phyloP scores from a whole-genome alignment of 129 eudicot species.

The Centrapalus pauciflorus region DNA sequence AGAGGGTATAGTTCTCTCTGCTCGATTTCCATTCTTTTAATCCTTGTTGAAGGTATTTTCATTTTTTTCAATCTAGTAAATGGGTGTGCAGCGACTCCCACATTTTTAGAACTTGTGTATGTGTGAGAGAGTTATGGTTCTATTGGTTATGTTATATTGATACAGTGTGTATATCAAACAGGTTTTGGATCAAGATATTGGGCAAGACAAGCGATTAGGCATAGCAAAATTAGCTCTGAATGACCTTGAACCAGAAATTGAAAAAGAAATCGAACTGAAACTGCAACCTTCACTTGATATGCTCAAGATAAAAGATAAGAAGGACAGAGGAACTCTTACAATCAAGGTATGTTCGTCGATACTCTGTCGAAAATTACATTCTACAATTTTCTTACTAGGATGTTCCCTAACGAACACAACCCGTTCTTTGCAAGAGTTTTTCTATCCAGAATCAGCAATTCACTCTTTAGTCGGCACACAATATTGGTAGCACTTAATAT shows the following conservation, averaged over 20 bases:
- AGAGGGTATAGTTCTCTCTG: neutral
- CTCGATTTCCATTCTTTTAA: neutral
- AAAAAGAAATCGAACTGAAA: slow-evolving; percentile 71
- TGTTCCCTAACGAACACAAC: neutral
- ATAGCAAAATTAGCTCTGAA: slow-evolving; percentile 53
- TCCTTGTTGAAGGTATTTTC: neutral
- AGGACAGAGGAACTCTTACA: slow-evolving; percentile 90
- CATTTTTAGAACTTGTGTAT: neutral
- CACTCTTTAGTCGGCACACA: neutral
- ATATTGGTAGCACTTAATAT: neutral
- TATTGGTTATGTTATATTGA: neutral
- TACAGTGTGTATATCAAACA: slow-evolving; percentile 20
- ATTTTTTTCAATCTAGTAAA: neutral
- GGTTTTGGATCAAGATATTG: slow-evolving; percentile 95
- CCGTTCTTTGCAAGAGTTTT: neutral
- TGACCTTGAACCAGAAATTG: slow-evolving; percentile 59
- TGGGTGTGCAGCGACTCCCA: neutral
- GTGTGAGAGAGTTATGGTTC: neutral
- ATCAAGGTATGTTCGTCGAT: slow-evolving; percentile 75
- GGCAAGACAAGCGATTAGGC: slow-evolving; percentile 91
- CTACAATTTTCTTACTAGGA: neutral
- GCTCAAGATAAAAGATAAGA: slow-evolving; percentile 91
- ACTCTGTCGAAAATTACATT: too few species aligned
- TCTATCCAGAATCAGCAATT: neutral
- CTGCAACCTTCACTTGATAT: slow-evolving; percentile 84